phyloP scores from a whole-genome alignment of 2,329 filamentous ascomycete genomes.

The Arthrinium puccinioides region DNA sequence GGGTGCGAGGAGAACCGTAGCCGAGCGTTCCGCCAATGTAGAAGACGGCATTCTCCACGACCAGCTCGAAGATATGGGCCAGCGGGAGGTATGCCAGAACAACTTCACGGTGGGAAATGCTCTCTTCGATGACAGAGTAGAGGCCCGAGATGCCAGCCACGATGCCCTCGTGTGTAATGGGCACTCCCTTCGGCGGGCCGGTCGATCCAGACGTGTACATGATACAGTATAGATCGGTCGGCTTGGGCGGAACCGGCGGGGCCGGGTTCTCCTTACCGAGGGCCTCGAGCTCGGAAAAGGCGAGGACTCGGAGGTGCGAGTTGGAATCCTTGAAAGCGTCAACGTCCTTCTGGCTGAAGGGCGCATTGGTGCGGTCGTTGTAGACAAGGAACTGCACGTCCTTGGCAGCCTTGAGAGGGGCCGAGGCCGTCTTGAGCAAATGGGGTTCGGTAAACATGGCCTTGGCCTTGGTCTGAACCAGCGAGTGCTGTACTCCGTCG shows the following conservation, averaged over 20 bases:
- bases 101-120: constrained; percentile 69
- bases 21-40: constrained; percentile 89
- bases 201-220: constrained; percentile 88
- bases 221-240: constrained; percentile 75
- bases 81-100: constrained; percentile 88
- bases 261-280: constrained; percentile 61
- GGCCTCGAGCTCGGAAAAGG: constrained; percentile 46
- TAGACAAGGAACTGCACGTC: constrained; percentile 55
- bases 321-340: constrained; percentile 50
- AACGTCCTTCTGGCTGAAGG: constrained; percentile 46
- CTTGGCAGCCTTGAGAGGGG: constrained; percentile 48
- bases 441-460: constrained; percentile 85
- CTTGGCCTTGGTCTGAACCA: constrained; percentile 71
- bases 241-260: constrained; percentile 62
- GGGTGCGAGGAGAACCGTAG: constrained; percentile 83
- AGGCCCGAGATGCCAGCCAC: constrained; percentile 80
- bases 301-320: constrained; percentile 44
- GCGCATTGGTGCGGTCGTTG: constrained; percentile 46
- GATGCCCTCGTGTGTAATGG: constrained; percentile 73
- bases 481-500: constrained; percentile 76
- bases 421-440: constrained; percentile 55
- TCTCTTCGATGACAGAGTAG: constrained; percentile 67
- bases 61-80: constrained; percentile 93
- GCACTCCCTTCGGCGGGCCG: constrained; percentile 81
- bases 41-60: constrained; percentile 85